Evolutionary conservation across 352 stramenopile species (phyloP), one percentile per base, ranked within the genome.

Genomic region (Aphanomyces stellatus): DNA sequence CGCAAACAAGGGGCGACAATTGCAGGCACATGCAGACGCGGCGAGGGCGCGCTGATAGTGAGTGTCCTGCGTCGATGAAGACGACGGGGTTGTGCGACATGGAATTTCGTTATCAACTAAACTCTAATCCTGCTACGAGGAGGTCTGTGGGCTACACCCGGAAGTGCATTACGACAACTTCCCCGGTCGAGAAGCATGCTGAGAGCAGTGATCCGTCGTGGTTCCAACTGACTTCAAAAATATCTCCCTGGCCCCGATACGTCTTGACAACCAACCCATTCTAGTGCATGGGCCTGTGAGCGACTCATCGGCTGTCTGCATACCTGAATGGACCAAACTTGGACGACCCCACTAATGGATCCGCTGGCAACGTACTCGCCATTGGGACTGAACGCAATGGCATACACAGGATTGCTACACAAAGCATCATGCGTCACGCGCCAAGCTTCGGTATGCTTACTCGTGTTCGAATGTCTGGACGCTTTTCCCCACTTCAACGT

Each of bases 171-270:
- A 95, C 83, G 74, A 84, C 81, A 66, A 95, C 80, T 74, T 93
- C 83, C 71, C 85, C 85, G 61, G 82, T 93, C 48, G 87, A 93
- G 53, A 90, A 85, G 72, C 87, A 93, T 46, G 87, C 87, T 49
- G 87, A 85, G 74, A 96, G 87, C 72, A 91, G 76, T 72, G 83
- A 82, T 60, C 88, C 87, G 69, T 90, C 72, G 70, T 85, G 81
- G 80, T 98, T 99, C 96, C 96, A 99, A 74, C 97, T 97, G 69
- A 99, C 95, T 80, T 99, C 96, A 84, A 99, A 99, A 79, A 99
- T 99, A 82, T 99, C 96, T 53, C 91, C 91, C 76, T 88, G 86
- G 53, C 86, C 88, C 78, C 95, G 79, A 74, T 92, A 95, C 75
- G 82, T 89, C 76, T 94, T 93, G 48, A 88, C 75, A 71, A 95